Evolutionary conservation across 257 asterid species (phyloP), one percentile per base, ranked within the genome.

Genomic region (Haberlea rhodopensis): DNA sequence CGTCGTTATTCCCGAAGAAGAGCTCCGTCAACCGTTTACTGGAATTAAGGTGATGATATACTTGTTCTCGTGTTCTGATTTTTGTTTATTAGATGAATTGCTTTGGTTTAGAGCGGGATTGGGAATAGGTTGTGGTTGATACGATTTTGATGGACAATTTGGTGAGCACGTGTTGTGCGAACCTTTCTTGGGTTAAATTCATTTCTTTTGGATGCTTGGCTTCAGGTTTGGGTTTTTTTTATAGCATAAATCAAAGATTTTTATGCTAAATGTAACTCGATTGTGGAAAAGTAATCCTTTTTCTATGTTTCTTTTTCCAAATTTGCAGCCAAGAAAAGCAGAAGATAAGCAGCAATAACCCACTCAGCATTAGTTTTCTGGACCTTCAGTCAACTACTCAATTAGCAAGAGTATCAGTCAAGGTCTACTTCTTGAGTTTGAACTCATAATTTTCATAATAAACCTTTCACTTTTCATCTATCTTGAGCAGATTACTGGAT

Each of bases 241-340:
- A n/a, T n/a, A 7, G 31, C 43, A 54, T 28, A 16, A 56, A 53
- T 53, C 23, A 37, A 24, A 4, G 5, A 13, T 5, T 56, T 51
- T 63, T 9, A 15, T 55, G 16, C 28, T 62, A 11, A 18, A 53
- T 13, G 22, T 56, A 2, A 46, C 23, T 52, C 25, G 45, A 4
- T 28, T 6, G 18, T 29, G 46, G 7, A 34, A 29, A 8, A 62
- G 0, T 60, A 20, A 28, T 46, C 40, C 26, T 19, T 49, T 69
- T 21, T 31, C 24, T 43, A n/a, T 11, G 6, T 66, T 52, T 22
- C 8, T 43, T 53, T 5, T 55, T 53, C 9, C 45, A 15, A 28
- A 63, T 28, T 70, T 65, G 75, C 90, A 87, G 95, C 95, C 94
- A 45, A 87, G 34, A 75, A 85, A 81, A 76, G 95, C 95, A 65